Base-by-base conservation (phyloP, 2,329 filamentous ascomycete genomes). In the Neonectria sp. region DNA sequence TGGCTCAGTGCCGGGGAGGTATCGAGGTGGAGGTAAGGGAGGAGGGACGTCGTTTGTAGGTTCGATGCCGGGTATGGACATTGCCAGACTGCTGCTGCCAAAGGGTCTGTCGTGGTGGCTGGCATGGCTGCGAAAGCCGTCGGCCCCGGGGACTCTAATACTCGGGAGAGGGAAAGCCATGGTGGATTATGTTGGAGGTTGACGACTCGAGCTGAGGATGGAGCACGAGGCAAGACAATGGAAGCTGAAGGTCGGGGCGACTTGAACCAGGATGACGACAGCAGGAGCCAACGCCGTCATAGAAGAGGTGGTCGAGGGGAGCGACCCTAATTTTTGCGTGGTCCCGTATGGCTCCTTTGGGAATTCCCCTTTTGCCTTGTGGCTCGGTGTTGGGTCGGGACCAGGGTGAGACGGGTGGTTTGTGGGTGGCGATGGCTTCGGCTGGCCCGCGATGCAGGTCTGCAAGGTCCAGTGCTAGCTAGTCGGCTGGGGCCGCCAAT, bases 1-100 rank as follows among this genome's bases (percentile, higher is more conserved):
- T 33, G 78, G 77, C 6, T 81, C 81, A 43, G 76, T 73, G 43
- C 81, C 77, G 7, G 80, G 81, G 6, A 80, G 75, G 37, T 78
- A 74, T 55, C 78, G 78, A 6, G 84, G 84, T n/a, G 84, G 84
- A n/a, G 84, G 84, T 51, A 86, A 70, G 40, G 84, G 80, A 58
- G 84, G 84, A 67, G 84, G 84, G 3, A 78, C 82, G 68, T 79
- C 74, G 65, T 76, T 69, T 64, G 74, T 76, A 51, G 72, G 69
- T 15, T 76, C 70, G 49, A 79, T 73, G 55, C 82, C 82, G 37
- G 82, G 84, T 65, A 86, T 86, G 55, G 81, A 77, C 76, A 86
- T 80, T 48, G 83, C 81, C 52, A 75, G 73, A 68, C 78, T 81
- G 61, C 77, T 80, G 46, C 74, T 70, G 59, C 78, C 71, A 66